These are phyloP conservation scores for Mucor circinelloides DNA, from an alignment of 371 early-diverging fungal species.

Conservation along the genomic window DNA sequence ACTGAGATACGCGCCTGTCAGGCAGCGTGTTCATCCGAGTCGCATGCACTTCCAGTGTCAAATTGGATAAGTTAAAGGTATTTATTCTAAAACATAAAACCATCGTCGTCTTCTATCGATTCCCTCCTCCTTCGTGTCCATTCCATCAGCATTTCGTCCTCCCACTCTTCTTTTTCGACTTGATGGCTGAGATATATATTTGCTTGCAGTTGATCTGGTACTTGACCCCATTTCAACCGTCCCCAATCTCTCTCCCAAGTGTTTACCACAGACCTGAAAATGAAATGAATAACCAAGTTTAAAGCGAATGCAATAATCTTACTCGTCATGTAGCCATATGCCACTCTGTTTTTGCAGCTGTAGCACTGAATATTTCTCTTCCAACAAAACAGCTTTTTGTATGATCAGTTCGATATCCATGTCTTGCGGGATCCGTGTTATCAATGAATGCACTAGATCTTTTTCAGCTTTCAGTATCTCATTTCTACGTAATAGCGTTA, in stretches of 20 bases:
- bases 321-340: conserved; percentile 58
- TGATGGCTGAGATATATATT: conserved; percentile 35
- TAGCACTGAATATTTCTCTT: conserved; percentile 47
- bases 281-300: not conserved
- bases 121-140: conserved; percentile 31
- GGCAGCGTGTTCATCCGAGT: not conserved
- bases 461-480: conserved; percentile 59
- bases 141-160: conserved; percentile 48
- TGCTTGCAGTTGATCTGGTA: conserved; percentile 45
- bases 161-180: conserved; percentile 50
- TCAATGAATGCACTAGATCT: conserved; percentile 61
- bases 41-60: too few relatives aligned
- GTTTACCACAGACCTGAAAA: conserved; percentile 41
- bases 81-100: conserved; percentile 13
- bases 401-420: conserved; percentile 55
- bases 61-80: not conserved
- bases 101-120: conserved; percentile 17
- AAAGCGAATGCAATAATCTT: conserved; percentile 1
- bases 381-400: conserved; percentile 47
- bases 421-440: conserved; percentile 63
- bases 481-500: conserved; percentile 53
- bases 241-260: conserved; percentile 42
- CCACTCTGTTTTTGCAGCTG: conserved; percentile 57
- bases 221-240: conserved; percentile 36
- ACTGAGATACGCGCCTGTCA: not conserved